Evolutionary conservation across 2,329 filamentous ascomycete species (phyloP).

Genomic region (Tolypocladium guangdongense): DNA sequence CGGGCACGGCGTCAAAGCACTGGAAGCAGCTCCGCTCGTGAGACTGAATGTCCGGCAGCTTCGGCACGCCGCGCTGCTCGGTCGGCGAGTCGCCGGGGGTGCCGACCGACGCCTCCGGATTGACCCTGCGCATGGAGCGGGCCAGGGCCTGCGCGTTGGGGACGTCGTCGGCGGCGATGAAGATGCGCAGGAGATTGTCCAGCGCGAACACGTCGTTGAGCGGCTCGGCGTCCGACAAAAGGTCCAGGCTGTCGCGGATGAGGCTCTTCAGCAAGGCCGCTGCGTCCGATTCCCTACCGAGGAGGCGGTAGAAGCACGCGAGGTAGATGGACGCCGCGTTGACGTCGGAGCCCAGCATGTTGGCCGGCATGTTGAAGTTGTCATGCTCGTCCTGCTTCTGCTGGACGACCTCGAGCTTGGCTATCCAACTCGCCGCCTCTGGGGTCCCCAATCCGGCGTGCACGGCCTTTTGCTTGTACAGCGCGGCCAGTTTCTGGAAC

Average conservation of each 20-base stretch:
- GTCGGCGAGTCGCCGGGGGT: conserved; percentile 18
- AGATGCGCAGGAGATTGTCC: conserved; percentile 27
- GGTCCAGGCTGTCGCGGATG: conserved; percentile 25
- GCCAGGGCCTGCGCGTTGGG: conserved; percentile 24
- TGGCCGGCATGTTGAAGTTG: conserved; percentile 26
- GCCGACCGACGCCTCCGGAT: conserved; percentile 14
- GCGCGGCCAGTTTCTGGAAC: conserved; percentile 25
- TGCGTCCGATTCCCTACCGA: conserved; percentile 15
- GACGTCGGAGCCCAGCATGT: conserved; percentile 29
- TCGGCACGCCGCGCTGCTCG: conserved; percentile 19
- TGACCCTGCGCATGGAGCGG: conserved; percentile 27
- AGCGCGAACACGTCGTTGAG: conserved; percentile 30
- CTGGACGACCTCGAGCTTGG: conserved; percentile 23
- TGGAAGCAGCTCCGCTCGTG: conserved; percentile 25
- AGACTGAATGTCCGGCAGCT: conserved; percentile 24
- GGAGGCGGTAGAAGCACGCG: conserved; percentile 24
- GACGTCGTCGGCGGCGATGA: conserved; percentile 26
- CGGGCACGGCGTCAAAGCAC: conserved; percentile 23
- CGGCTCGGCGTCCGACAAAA: conserved; percentile 28
- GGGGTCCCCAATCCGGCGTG: conserved; percentile 14
- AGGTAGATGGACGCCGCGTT: conserved; percentile 30
- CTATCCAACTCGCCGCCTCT: conserved; percentile 20
- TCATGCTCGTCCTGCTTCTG: conserved; percentile 25
- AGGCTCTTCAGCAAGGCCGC: conserved; percentile 18
- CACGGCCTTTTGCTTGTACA: conserved; percentile 25